Conservation (phyloP, 306 rosid genomes). For the Trifolium subterraneum region DNA sequence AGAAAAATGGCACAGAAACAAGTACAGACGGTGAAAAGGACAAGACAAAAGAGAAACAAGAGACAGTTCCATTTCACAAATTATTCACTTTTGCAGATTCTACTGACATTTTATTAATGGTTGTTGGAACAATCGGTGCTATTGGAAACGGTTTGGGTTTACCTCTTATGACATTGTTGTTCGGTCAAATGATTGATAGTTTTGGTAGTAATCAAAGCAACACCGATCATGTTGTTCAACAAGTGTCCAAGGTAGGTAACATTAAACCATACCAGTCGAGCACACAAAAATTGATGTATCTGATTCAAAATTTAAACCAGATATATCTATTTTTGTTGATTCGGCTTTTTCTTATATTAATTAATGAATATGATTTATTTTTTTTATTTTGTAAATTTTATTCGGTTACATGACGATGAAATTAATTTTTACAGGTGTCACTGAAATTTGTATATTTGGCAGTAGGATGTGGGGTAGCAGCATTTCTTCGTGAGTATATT, state of each 20-base stretch:
- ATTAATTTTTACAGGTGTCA: constrained; percentile 56
- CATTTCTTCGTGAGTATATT: constrained; percentile 74
- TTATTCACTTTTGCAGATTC: constrained; percentile 82
- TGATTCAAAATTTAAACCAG: too few species aligned
- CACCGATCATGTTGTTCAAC: constrained; percentile 43
- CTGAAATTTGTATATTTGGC: constrained; percentile 79
- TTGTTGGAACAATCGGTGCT: constrained; percentile 70
- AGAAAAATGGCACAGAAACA: constrained; percentile 37
- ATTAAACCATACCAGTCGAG: neutral
- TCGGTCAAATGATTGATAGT: constrained; percentile 66
- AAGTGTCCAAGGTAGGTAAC: constrained; percentile 83
- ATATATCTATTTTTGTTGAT: too few species aligned
- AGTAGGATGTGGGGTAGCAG: constrained; percentile 60
- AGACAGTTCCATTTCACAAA: constrained; percentile 66
- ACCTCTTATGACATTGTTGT: constrained; percentile 77
- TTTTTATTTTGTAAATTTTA: neutral
- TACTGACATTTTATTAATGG: constrained; percentile 66
- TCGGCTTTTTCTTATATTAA: too few species aligned
- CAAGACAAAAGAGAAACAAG: constrained; percentile 46
- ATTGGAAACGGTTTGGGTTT: constrained; percentile 68
- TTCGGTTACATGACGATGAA: constrained; percentile 9
- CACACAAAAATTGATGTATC: too few species aligned
- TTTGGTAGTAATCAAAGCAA: constrained; percentile 66
- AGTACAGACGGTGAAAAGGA: constrained; percentile 42
- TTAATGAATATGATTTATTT: too few species aligned